Evolutionary conservation across 441 rosid species (phyloP).

Genomic region (Populus tomentosa): DNA sequence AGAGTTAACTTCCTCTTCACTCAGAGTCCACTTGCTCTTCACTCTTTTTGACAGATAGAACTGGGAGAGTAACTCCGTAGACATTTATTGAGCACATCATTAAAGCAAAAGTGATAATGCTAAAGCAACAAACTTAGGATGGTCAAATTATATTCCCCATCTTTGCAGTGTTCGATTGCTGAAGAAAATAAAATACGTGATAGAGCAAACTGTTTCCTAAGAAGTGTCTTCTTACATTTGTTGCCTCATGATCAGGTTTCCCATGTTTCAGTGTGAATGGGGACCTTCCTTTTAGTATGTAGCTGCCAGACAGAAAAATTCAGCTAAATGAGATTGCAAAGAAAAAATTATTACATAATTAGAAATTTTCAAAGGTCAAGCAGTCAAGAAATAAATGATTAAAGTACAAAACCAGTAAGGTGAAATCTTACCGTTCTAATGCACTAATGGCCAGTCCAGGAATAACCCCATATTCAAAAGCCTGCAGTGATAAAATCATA

Average conservation of each 20-base stretch:
- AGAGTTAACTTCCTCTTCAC: neutral
- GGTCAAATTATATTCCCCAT: neutral
- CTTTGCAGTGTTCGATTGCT: neutral
- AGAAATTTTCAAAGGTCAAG: neutral
- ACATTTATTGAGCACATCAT: neutral
- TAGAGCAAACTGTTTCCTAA: neutral
- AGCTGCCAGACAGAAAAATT: slow-evolving; percentile 46
- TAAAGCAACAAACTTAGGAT: neutral
- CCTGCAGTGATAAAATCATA: slow-evolving; percentile 39
- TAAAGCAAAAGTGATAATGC: neutral
- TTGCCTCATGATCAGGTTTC: slow-evolving; percentile 89
- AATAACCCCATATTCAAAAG: slow-evolving; percentile 82
- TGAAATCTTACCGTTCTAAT: slow-evolving; percentile 72
- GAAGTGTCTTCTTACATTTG: slow-evolving; percentile 45
- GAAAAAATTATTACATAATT: neutral
- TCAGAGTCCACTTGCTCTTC: neutral
- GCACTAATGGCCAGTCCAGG: slow-evolving; percentile 86
- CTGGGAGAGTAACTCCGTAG: neutral
- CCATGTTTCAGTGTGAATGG: slow-evolving; percentile 87
- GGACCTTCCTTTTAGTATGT: slow-evolving; percentile 66
- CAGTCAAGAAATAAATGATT: neutral
- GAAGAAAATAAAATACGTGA: neutral
- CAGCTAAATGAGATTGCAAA: neutral
- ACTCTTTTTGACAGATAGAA: neutral
- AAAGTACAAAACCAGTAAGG: slow-evolving; percentile 3